Percentiles rank a stretch among this genome's conserved stretches.
phyloP scores from a whole-genome alignment of 2,329 filamentous ascomycete genomes.

The Cyphellophora attinorum region DNA sequence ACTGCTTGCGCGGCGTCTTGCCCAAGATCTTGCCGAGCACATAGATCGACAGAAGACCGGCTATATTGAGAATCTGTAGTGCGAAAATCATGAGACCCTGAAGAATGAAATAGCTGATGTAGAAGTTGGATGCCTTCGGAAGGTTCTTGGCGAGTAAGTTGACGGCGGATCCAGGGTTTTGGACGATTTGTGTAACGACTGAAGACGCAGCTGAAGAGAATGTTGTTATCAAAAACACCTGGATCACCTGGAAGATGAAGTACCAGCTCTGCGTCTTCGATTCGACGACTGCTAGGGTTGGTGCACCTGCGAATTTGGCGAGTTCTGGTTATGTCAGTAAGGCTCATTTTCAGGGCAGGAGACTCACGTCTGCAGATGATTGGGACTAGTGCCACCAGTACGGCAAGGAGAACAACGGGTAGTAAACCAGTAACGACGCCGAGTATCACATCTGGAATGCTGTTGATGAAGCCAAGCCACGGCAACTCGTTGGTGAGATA shows the following conservation, averaged over 20 bases:
- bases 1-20: conserved; percentile 65
- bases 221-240: conserved; percentile 84
- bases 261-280: conserved; percentile 85
- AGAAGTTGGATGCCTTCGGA: conserved; percentile 85
- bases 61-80: conserved; percentile 40
- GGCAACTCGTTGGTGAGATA: conserved; percentile 43
- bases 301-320: conserved; percentile 70
- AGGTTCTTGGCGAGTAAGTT: conserved; percentile 62
- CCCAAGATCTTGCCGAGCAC: conserved; percentile 14
- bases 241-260: conserved; percentile 63
- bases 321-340: conserved; percentile 35
- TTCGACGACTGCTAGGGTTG: conserved; percentile 70
- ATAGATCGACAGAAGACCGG: conserved; percentile 13
- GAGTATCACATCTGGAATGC: conserved; percentile 60
- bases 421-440: conserved; percentile 78
- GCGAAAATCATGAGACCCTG: conserved; percentile 59
- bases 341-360: neutral
- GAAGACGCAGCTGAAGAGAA: conserved; percentile 65
- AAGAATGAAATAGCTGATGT: conserved; percentile 88
- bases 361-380: conserved; percentile 64
- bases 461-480: conserved; percentile 66
- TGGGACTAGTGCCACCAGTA: conserved; percentile 80
- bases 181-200: conserved; percentile 54
- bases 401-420: conserved; percentile 66
- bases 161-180: conserved; percentile 55